A percentile compares a stretch with the other conserved stretches of the same genome.
These are phyloP conservation scores for Raphanus sativus DNA, from an alignment of 345 rosid species.

Conservation along the genomic window DNA sequence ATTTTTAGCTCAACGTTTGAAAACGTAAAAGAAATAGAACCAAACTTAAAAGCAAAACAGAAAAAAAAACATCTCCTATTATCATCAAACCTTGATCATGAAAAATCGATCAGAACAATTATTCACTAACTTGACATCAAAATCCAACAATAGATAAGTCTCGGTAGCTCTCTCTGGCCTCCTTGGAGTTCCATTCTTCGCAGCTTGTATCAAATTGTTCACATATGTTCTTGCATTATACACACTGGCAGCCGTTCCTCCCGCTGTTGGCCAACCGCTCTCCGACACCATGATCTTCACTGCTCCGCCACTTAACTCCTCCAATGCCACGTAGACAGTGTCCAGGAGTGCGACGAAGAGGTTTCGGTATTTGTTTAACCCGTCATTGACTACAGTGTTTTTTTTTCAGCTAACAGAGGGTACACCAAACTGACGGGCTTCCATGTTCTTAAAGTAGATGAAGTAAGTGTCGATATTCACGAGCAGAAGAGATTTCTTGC, in stretches of 20 bases:
- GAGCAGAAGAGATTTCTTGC: conserved; percentile 40
- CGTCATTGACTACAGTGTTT: conserved; percentile 22
- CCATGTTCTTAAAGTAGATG: conserved; percentile 19
- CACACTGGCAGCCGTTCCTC: conserved; percentile 42
- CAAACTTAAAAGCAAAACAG: background rate
- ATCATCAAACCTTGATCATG: conserved; percentile 33
- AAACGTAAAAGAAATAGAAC: background rate
- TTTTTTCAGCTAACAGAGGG: conserved; percentile 41
- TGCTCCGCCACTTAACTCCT: conserved; percentile 50
- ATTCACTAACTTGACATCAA: conserved; percentile 31
- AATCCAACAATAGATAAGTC: conserved; percentile 63
- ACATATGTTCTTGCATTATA: conserved; percentile 56
- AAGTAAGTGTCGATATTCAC: conserved; percentile 46
- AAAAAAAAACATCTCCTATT: background rate
- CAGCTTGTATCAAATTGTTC: conserved; percentile 53
- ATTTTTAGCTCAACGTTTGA: too few relatives aligned
- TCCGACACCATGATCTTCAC: conserved; percentile 56
- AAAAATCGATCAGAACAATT: conserved; percentile 41
- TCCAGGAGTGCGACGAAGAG: conserved; percentile 59
- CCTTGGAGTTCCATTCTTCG: conserved; percentile 40
- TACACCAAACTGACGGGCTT: conserved; percentile 40
- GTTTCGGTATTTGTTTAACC: conserved; percentile 38
- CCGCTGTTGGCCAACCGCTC: conserved; percentile 63
- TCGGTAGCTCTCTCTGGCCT: conserved; percentile 50
- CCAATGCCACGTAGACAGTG: conserved; percentile 50